Evolutionary conservation across 2,329 filamentous ascomycete genomes (phyloP), one percentile per base, ranked within the genome.

Genomic region (Fusarium mexicanum): DNA sequence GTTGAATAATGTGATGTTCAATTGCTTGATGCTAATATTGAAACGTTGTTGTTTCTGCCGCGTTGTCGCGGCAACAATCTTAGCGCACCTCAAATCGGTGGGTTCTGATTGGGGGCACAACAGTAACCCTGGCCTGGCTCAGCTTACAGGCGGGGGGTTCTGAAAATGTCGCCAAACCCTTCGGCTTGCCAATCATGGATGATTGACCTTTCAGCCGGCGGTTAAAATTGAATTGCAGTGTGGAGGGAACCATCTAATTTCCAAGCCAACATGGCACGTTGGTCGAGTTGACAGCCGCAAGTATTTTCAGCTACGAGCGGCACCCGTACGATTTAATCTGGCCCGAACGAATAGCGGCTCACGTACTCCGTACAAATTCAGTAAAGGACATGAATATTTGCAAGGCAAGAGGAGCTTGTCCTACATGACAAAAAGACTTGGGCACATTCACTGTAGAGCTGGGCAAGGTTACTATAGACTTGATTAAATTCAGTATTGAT

Each of bases 401-500:
- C 13, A 4, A 11, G 26, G 8, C 20, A 8, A 31, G 26, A n/a
- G 16, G 10, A 18, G 10, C 9, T 17, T 17, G 29, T 13, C 29
- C 3, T n/a, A 18, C 8, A 18, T 5, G 10, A 6, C 0, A 31
- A 18, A 17, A 31, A 18, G 10, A 9, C 26, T n/a, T 12, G 3
- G 26, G 18, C 24, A 20, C 8, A 46, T 47, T 50, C 10, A 33
- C 5, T n/a, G 10, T 33, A 50, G 4, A 18, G 4, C 6, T 5
- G 8, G 10, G 20, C 29, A 18, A 2, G 11, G 0, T 18, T 2
- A 2, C 2, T n/a, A 9, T 7, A 13, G 5, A 50, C 6, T n/a
- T 7, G 7, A n/a, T 9, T 10, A n/a, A 5, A 33, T n/a, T 18
- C 0, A 18, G 2, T 33, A 18, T 8, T 1, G 3, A 9, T n/a